Base-by-base conservation (phyloP, 768 basidiomycete species). In the Hericium rajendrae region DNA sequence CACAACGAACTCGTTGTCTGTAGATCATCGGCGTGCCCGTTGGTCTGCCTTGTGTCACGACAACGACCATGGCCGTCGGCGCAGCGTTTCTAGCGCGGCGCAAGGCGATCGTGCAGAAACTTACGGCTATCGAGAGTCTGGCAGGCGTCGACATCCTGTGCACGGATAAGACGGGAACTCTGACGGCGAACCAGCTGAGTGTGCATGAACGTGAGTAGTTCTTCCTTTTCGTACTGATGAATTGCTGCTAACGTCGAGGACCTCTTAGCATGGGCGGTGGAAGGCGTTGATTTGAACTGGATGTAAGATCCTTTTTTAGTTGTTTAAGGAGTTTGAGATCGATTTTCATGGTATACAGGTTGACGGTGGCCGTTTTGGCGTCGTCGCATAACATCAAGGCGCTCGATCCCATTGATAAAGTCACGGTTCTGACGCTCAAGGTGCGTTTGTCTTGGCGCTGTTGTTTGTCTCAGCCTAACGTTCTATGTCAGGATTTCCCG, bases 61-160 rank as follows among this genome's bases (percentile, higher is more conserved):
- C 70, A 2, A 70, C 69, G 4, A 70, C 69, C 2, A 68, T 70
- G 69, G 73, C 77, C 28, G 73, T 77, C 61, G 75, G 77, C 51
- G 74, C 77, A 20, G 73, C 75, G 3, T 74, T 74, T 62, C 69
- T 76, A 54, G 74, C 74, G 5, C 64, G 70, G 37, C 65, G 71
- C 18, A 70, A 77, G 58, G 74, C 74, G 12, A 78, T 78, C 62
- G 77, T 78, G 3, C 76, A 77, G 63, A 76, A 76, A 61, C 65
- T 78, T 20, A 77, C 77, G 1, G 76, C 77, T 38, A 78, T 78
- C 62, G 77, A 78, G 60, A 72, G 72, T 15, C 69, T 78, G n/a
- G 77, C 77, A 16, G 77, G 77, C 51, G 77, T 78, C 41, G 74
- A 77, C 54, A 72, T 78, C 48, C 68, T 78, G 26, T 74, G 72